Evolutionary conservation across 768 basidiomycete species (phyloP).

Genomic region (Boletus speciosus): DNA sequence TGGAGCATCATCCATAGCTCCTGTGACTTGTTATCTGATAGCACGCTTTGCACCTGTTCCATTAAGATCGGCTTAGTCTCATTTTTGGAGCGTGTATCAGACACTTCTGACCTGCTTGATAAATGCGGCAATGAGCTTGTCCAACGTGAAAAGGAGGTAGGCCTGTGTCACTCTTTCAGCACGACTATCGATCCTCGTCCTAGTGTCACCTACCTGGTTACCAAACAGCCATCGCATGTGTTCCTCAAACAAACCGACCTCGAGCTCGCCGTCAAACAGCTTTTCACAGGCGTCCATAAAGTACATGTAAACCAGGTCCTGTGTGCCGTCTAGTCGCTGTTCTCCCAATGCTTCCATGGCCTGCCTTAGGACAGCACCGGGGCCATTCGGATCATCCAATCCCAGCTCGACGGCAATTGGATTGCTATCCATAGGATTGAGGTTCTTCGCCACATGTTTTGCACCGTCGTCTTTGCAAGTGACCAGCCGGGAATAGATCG

Average conservation of each 20-base stretch:
- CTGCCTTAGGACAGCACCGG: constrained; percentile 61
- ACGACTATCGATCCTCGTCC: background rate
- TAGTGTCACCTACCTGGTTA: constrained; percentile 56
- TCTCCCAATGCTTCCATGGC: constrained; percentile 60
- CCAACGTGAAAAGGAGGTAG: constrained; percentile 88
- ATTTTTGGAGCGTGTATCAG: background rate
- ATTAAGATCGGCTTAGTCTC: constrained; percentile 2
- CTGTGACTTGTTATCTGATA: constrained; percentile 81
- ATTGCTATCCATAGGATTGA: constrained; percentile 68
- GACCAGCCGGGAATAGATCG: constrained; percentile 83
- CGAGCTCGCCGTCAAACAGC: constrained; percentile 90
- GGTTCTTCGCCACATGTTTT: constrained; percentile 62
- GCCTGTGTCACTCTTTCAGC: constrained; percentile 53
- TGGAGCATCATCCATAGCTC: constrained; percentile 79
- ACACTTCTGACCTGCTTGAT: constrained; percentile 77
- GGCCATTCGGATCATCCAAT: constrained; percentile 79
- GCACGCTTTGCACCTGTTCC: constrained; percentile 77
- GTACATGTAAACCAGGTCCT: constrained; percentile 81
- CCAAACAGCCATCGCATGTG: constrained; percentile 94
- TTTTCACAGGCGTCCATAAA: constrained; percentile 89
- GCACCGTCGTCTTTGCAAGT: constrained; percentile 82
- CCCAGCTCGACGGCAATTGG: constrained; percentile 81
- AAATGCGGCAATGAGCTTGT: constrained; percentile 84
- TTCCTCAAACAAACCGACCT: constrained; percentile 90
- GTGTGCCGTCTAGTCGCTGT: constrained; percentile 41